A percentile compares a stretch with the other conserved stretches of the same genome.
These are phyloP conservation scores for Aspergillus carbonarius DNA, from an alignment of 2,329 filamentous ascomycete species.

Conservation along the genomic window DNA sequence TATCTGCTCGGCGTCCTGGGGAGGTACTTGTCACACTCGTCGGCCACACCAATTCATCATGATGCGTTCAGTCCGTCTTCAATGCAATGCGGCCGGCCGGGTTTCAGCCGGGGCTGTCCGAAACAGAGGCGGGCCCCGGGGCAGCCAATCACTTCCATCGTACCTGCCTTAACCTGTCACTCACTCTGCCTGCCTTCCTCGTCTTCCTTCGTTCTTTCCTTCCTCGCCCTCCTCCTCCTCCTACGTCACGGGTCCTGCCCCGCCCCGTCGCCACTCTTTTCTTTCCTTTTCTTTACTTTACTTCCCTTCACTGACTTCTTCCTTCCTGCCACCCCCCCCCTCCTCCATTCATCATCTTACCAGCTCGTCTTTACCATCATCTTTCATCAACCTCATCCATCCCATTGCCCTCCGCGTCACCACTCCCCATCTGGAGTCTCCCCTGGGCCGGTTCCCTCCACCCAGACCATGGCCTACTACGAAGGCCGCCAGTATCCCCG, in stretches of 20 bases:
- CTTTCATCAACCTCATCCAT: constrained; percentile 7
- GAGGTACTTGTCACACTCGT: too few relatives aligned
- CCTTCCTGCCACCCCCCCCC: constrained; percentile 6
- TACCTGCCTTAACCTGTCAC: not conserved
- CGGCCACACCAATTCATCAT: too few relatives aligned
- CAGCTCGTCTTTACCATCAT: constrained; percentile 8
- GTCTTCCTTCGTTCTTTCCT: not conserved
- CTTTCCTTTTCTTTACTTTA: not conserved
- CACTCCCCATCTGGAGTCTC: not conserved
- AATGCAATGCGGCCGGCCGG: too few relatives aligned
- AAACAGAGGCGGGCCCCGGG: too few relatives aligned
- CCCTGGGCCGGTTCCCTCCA: not conserved
- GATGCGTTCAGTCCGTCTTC: too few relatives aligned
- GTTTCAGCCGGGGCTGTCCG: too few relatives aligned
- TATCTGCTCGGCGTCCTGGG: not conserved
- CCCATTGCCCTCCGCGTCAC: not conserved
- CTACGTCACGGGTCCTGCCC: constrained; percentile 22
- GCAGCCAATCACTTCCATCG: not conserved
- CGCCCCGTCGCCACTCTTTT: not conserved
- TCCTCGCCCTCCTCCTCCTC: not conserved
- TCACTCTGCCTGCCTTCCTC: too few relatives aligned
- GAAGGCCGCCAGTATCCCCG: constrained; percentile 34
- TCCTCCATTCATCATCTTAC: constrained; percentile 10
- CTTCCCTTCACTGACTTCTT: constrained; percentile 6
- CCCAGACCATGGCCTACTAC: constrained; percentile 38